Base-by-base conservation (phyloP, 306 rosid species). In the Citrullus colocynthis region DNA sequence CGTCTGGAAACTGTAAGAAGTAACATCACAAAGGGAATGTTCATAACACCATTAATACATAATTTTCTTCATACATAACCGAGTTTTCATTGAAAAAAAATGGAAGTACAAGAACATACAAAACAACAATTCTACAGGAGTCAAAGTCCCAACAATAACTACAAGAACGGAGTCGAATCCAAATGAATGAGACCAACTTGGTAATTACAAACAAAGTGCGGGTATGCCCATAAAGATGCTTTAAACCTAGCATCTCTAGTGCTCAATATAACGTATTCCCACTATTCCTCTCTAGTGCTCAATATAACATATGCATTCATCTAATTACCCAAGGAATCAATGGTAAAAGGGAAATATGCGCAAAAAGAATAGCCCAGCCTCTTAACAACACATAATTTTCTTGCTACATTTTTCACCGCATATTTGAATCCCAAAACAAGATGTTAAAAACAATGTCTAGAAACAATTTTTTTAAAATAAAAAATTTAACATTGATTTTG, bases 1-100 rank as follows among this genome's bases (percentile, higher is more conserved):
- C 79, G 81, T 78, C 81, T 34, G 82, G 52, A 87, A 87, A 81
- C 98, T 94, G 93, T 74, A 80, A 67, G 78, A 83, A 78, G 54
- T 65, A 62, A 75, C 20, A 76, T 79, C 30, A 75, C 55, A 80
- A 78, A 84, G 13, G 80, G 75, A 78, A 39, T 41, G 79, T 79
- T 82, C 39, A 77, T 41, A 71, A 37, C 60, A 69, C 73, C 79
- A 80, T 75, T 49, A 51, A 44, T 14, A 81, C 32, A 51, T 7
- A 17, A 41, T 20, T 6, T 6, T 2, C 6, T 60, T 30, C 6
- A 21, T 1, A 32, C 15, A 2, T 14, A 61, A 30, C 18, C n/a
- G 10, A 61, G 6, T 9, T 61, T 61, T 30, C 9, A 5, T 32
- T 4, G n/a, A 61, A 10, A 63, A 32, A 34, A 63, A 63, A 63